phyloP scores from a whole-genome alignment of 352 stramenopile genomes.

The Pilasporangium apinafurcum region DNA sequence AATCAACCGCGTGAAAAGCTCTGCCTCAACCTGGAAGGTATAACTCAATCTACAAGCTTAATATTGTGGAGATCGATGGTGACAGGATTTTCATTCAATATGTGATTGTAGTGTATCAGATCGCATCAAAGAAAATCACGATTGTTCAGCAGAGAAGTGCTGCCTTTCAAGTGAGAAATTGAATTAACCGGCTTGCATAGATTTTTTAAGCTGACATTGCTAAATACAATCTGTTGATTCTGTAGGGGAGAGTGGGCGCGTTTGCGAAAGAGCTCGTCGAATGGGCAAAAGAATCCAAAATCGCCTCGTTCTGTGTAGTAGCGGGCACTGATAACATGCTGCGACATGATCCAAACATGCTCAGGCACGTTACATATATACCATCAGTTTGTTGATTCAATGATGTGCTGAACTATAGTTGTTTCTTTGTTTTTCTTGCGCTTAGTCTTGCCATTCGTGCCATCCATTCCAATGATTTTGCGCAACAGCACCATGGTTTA shows the following conservation, averaged over 20 bases:
- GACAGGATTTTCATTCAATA: neutral
- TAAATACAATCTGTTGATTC: too few relatives aligned
- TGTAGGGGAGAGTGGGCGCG: slow-evolving; percentile 37
- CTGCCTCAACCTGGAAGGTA: slow-evolving; percentile 78
- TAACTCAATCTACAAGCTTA: too few relatives aligned
- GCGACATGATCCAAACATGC: slow-evolving; percentile 70
- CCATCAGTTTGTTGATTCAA: too few relatives aligned
- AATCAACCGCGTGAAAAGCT: slow-evolving; percentile 31
- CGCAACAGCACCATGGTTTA: too few relatives aligned
- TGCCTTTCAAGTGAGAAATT: slow-evolving; percentile 26
- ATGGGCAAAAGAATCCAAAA: slow-evolving; percentile 38
- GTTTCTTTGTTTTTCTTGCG: slow-evolving; percentile 2
- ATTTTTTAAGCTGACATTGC: too few relatives aligned
- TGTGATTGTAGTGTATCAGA: slow-evolving; percentile 47
- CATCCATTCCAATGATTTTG: slow-evolving; percentile 29
- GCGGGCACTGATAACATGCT: slow-evolving; percentile 78
- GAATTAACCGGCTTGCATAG: neutral
- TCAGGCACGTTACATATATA: too few relatives aligned
- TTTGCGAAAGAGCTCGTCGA: slow-evolving; percentile 53
- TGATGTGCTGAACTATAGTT: too few relatives aligned
- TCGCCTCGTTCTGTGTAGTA: slow-evolving; percentile 44
- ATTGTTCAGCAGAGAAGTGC: slow-evolving; percentile 73
- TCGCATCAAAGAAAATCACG: slow-evolving; percentile 51
- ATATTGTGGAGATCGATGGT: neutral
- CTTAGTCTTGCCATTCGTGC: slow-evolving; percentile 50